Evolutionary conservation across 2,329 filamentous ascomycete genomes (phyloP).

Genomic region (Clonostachys byssicola): DNA sequence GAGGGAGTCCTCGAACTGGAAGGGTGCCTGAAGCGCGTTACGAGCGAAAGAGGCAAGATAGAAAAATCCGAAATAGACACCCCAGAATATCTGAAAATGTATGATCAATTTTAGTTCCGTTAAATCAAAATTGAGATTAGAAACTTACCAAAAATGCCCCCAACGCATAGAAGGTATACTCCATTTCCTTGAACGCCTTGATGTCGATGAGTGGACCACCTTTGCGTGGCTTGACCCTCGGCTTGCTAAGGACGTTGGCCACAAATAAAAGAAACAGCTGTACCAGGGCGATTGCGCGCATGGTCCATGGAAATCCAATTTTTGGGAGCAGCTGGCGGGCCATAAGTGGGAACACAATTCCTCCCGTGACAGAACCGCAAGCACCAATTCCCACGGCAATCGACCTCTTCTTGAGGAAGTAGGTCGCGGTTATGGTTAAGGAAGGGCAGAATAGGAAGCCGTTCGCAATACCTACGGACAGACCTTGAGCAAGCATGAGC

Average conservation of each 20-base stretch:
- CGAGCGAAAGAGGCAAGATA: slow-evolving; percentile 16
- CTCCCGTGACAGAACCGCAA: slow-evolving; percentile 50
- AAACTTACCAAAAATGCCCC: slow-evolving; percentile 10
- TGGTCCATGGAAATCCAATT: slow-evolving; percentile 33
- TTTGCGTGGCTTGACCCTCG: slow-evolving; percentile 41
- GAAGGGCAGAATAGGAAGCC: slow-evolving; percentile 51
- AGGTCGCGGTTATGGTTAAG: slow-evolving; percentile 42
- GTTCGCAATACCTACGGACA: slow-evolving; percentile 52
- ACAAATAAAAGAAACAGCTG: too few species aligned
- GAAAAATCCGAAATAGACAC: slow-evolving; percentile 33
- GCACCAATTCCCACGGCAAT: slow-evolving; percentile 55
- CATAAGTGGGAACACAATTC: slow-evolving; percentile 37
- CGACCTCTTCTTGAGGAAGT: slow-evolving; percentile 37
- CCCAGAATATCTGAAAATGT: slow-evolving; percentile 15
- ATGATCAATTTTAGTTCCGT: not conserved
- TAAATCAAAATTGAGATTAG: not conserved
- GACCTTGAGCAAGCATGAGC: slow-evolving; percentile 45
- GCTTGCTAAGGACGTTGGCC: slow-evolving; percentile 34
- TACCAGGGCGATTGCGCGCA: slow-evolving; percentile 27
- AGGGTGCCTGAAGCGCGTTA: slow-evolving; percentile 35
- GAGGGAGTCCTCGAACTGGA: slow-evolving; percentile 40
- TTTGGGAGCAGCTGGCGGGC: slow-evolving; percentile 12
- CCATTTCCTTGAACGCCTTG: slow-evolving; percentile 41
- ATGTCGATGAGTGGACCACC: slow-evolving; percentile 46
- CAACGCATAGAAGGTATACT: slow-evolving; percentile 29